These are phyloP conservation scores for Boletus sp. DNA, from an alignment of 768 basidiomycete species.

Conservation along the genomic window DNA sequence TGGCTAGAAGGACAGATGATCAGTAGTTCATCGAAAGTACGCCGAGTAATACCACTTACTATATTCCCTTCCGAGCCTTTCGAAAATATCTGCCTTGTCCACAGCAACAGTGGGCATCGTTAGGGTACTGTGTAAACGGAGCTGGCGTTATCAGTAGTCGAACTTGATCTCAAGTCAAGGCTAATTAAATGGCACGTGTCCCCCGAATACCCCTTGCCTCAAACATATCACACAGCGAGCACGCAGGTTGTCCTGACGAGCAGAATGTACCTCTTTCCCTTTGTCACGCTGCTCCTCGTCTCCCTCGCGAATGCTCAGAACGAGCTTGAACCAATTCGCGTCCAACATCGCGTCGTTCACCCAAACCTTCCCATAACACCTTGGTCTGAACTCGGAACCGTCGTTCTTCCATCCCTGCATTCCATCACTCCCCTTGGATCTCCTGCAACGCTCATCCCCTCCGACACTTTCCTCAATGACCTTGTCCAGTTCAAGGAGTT, in stretches of 20 bases:
- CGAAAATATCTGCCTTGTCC: conserved; percentile 93
- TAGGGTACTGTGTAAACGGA: background rate
- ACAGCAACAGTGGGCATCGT: conserved; percentile 93
- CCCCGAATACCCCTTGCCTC: conserved; percentile 20
- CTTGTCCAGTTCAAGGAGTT: conserved; percentile 42
- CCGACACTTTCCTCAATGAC: conserved; percentile 45
- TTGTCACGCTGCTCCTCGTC: conserved; percentile 14
- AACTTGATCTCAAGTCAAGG: background rate
- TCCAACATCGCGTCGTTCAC: conserved; percentile 33
- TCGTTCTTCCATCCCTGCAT: conserved; percentile 20
- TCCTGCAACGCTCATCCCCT: conserved; percentile 35
- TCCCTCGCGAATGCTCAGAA: conserved; percentile 10
- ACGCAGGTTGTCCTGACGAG: background rate
- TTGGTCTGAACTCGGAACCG: conserved; percentile 27
- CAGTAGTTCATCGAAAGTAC: conserved; percentile 7
- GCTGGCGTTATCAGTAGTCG: background rate
- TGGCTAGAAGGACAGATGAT: conserved; percentile 49
- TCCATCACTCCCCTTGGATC: conserved; percentile 36
- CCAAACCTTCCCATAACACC: conserved; percentile 25
- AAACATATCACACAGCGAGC: conserved; percentile 6
- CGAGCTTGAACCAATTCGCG: conserved; percentile 9
- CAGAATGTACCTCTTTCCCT: conserved; percentile 7
- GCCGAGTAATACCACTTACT: conserved; percentile 43
- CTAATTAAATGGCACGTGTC: background rate
- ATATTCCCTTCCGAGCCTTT: conserved; percentile 77